phyloP scores from a whole-genome alignment of 257 asterid genomes.

The Solanum peruvianum region DNA sequence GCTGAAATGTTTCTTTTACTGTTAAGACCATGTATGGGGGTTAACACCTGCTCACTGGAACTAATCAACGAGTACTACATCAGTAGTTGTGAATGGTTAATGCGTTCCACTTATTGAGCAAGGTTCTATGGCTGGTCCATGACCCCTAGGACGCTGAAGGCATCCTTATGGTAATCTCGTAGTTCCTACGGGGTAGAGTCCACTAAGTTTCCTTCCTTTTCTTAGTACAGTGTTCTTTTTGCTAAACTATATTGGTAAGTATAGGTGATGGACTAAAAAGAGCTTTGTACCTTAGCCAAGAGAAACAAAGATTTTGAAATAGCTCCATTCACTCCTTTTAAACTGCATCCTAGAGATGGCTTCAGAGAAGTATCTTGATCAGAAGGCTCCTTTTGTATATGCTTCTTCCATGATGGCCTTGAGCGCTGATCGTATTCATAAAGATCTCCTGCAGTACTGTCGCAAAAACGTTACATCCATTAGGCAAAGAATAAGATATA shows the following conservation, averaged over 20 bases:
- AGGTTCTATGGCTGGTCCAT: neutral
- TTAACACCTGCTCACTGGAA: neutral
- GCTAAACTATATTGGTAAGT: neutral
- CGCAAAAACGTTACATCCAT: slow-evolving; percentile 4
- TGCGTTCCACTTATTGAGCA: neutral
- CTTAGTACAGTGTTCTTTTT: neutral
- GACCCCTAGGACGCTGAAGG: slow-evolving; percentile 3
- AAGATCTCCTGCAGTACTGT: slow-evolving; percentile 78
- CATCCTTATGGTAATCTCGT: slow-evolving; percentile 4
- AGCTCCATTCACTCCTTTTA: slow-evolving; percentile 36
- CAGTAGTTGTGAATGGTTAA: neutral
- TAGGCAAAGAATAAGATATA: neutral
- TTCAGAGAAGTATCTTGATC: slow-evolving; percentile 26
- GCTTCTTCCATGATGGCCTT: slow-evolving; percentile 91
- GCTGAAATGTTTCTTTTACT: neutral
- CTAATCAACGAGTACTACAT: neutral
- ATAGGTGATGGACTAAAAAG: neutral
- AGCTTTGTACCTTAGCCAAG: slow-evolving; percentile 42
- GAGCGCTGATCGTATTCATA: slow-evolving; percentile 60
- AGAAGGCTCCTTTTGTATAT: slow-evolving; percentile 36
- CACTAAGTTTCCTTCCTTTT: neutral
- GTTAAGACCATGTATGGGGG: neutral
- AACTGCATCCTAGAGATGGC: slow-evolving; percentile 40
- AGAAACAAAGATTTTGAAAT: slow-evolving; percentile 53
- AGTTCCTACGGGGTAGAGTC: slow-evolving; percentile 1